Evolutionary conservation across 208 protist species (phyloP), one percentile per base, ranked within the genome.

Genomic region (Crithidia mellificae): DNA sequence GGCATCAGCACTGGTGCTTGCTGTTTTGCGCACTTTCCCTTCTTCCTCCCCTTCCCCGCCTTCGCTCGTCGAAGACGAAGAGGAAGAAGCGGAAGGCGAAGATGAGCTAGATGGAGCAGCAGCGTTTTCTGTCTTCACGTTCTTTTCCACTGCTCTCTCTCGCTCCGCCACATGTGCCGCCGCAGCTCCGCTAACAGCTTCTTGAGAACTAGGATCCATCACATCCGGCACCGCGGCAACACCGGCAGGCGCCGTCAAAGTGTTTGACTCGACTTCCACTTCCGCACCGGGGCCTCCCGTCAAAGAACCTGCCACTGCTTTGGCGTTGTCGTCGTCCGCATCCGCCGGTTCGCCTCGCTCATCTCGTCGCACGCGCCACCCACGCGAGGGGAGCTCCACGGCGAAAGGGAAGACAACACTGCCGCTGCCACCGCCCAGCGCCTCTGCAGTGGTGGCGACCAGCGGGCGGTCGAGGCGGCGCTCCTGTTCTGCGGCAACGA

Each of bases 331-430:
- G 15, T 19, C 47, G 24, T 15, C 22, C 8, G 6, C 7, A 5
- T 52, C 24, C 24, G n/a, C n/a, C n/a, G n/a, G n/a, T n/a, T n/a
- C n/a, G n/a, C n/a, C n/a, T n/a, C n/a, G n/a, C n/a, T n/a, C n/a
- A n/a, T n/a, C n/a, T n/a, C n/a, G n/a, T n/a, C 44, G 27, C 15
- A 77, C 14, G 29, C 49, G 41, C 87, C 87, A 93, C 12, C 88
- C 88, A 43, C 90, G 91, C 53, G 80, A 83, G n/a, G 91, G 88
- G 11, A 96, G 73, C n/a, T 92, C 84, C 19, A 92, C 72, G 43
- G 84, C 75, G 58, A 92, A 82, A 7, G 91, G 88, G 57, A 96
- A 89, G 20, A 55, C 74, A 0, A 47, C n/a, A 27, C 67, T 78
- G 30, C 67, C 66, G 32, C 56, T 59, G 47, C 67, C 56, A 41